phyloP scores from a whole-genome alignment of 2,329 filamentous ascomycete species.

The Colletotrichum scovillei region DNA sequence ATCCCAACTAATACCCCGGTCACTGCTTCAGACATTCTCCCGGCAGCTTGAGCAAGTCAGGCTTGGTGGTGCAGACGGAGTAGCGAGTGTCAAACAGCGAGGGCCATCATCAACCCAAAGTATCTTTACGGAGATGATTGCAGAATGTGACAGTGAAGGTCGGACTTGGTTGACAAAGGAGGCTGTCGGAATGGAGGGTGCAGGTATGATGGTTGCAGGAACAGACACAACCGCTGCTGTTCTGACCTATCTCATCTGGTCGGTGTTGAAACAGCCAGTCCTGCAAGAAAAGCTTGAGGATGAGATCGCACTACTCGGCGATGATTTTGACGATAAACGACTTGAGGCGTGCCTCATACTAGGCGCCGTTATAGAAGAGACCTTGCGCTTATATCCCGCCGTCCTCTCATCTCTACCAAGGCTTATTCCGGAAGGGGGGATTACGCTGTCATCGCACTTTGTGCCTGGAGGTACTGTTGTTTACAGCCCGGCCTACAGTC shows the following conservation, averaged over 20 bases:
- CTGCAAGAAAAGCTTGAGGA: constrained; percentile 46
- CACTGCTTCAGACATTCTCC: not conserved
- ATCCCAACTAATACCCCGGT: not conserved
- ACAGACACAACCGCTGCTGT: constrained; percentile 63
- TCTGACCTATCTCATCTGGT: constrained; percentile 60
- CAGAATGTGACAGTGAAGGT: not conserved
- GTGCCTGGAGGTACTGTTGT: constrained; percentile 53
- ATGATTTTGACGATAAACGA: constrained; percentile 44
- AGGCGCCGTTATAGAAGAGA: constrained; percentile 57
- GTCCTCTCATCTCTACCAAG: constrained; percentile 53
- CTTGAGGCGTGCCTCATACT: constrained; percentile 52
- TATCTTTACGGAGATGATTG: constrained; percentile 7
- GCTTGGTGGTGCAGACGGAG: not conserved
- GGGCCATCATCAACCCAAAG: not conserved
- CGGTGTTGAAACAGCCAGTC: constrained; percentile 44
- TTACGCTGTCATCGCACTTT: constrained; percentile 48
- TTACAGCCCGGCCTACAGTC: constrained; percentile 56
- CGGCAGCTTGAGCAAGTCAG: not conserved
- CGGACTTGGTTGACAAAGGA: not conserved
- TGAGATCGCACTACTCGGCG: constrained; percentile 43
- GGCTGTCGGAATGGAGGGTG: constrained; percentile 54
- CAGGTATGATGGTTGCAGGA: constrained; percentile 60
- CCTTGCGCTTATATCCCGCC: constrained; percentile 55
- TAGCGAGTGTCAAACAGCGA: not conserved
- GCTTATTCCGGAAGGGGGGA: constrained; percentile 51